Evolutionary conservation across 2,329 filamentous ascomycete species (phyloP), one percentile per base, ranked within the genome.

Genomic region (Aspergillus uvarum): DNA sequence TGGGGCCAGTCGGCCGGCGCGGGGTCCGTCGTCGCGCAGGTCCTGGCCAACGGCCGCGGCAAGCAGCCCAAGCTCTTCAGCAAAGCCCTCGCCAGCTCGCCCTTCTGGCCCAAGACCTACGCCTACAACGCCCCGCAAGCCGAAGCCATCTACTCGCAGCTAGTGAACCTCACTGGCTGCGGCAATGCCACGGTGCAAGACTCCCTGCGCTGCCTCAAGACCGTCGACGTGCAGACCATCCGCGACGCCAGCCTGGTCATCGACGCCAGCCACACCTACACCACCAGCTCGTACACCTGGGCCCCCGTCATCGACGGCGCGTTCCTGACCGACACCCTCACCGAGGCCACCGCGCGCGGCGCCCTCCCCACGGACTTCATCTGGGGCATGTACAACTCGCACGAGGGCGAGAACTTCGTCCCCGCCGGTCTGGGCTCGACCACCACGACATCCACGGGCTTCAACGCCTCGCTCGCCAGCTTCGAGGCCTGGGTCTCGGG

Each of bases 331-430:
- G 70, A 77, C 58, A 75, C 76, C 19, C 74, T 88, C 2, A 83
- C 79, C 2, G 63, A 77, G 1, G 80, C 79, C 0, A 74, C 81
- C 0, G 63, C 65, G 0, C 70, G 67, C 4, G 72, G 74, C 0
- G 54, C 64, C 4, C 71, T 85, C 8, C 80, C 83, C 55, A 78
- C 79, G 2, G 76, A 82, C 2, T 69, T 74, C 8, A 78, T 80
- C 0, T 83, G 82, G 63, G 78, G 79, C n/a, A 83, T 82, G 77
- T 87, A 87, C 70, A 88, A 88, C 68, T 79, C 82, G 0, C 82
- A 87, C 67, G 86, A 88, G 71, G 85, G 86, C 22, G 81, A 87
- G 68, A 85, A 84, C 63, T 88, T 89, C 65, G 75, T 86, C 22
- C 84, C 84, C 0, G 68, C 80, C 0, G 82, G 80, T 0, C 74